Evolutionary conservation across 1,139 yeast genomes (phyloP).

Genomic region (Pichia sp.): DNA sequence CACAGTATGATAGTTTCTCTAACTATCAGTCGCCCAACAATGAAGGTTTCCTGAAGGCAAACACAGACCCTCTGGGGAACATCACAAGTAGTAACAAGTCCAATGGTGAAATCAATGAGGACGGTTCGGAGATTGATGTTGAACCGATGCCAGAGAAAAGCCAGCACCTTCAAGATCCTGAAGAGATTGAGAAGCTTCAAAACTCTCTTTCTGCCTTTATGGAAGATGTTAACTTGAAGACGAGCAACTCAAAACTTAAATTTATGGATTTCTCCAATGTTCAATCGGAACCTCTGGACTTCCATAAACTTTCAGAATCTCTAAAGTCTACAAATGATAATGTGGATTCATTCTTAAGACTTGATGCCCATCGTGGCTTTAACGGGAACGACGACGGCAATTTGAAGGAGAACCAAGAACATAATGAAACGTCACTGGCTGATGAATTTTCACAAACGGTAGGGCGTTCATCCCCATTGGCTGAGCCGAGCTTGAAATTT

Average conservation of each 20-base stretch:
- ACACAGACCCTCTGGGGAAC: no score
- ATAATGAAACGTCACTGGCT: neutral
- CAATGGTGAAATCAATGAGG: no score
- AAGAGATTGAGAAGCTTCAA: slow-evolving; percentile 4
- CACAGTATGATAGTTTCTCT: no score
- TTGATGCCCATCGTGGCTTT: neutral
- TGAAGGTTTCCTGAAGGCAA: no score
- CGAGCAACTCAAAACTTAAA: slow-evolving; percentile 8
- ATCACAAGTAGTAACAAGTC: no score
- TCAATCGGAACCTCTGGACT: slow-evolving; percentile 10
- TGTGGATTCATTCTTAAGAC: neutral
- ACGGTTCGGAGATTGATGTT: no score
- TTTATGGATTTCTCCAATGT: slow-evolving; percentile 12
- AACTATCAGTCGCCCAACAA: no score
- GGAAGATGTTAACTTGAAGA: slow-evolving; percentile 1
- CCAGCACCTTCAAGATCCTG: neutral
- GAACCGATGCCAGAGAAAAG: no score
- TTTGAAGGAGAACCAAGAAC: neutral
- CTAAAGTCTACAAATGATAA: slow-evolving; percentile 1
- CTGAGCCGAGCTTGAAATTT: slow-evolving; percentile 8
- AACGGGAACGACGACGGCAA: neutral
- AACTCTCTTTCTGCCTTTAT: slow-evolving; percentile 9
- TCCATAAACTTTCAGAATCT: slow-evolving; percentile 9
- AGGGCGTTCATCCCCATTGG: neutral
- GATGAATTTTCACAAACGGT: neutral